Evolutionary conservation across 805 yeast genomes (phyloP), one percentile per base, ranked within the genome.

Genomic region (Yarrowia yakushimensis): DNA sequence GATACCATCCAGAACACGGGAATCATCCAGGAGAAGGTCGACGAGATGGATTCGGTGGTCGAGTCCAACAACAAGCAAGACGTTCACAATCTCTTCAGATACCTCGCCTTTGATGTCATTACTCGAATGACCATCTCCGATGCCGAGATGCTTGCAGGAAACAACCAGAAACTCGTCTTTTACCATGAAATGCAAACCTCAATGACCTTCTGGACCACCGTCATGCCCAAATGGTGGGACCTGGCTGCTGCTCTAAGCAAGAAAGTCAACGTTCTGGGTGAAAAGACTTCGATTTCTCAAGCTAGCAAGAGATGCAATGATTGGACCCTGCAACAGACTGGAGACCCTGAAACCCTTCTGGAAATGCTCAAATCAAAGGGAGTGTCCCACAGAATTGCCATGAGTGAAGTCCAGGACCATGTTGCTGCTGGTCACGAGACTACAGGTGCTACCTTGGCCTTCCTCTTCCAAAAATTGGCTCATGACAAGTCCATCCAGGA

Each of bases 381-480:
- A 1, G 62, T 74, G 7, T 63, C 63, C 1, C 72, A 70, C 30
- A 66, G 67, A 64, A 68, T 73, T 10, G 77, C 80, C 12, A 78
- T 78, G n/a, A 74, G 81, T 33, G 85, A 82, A 66, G 69, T 78
- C 27, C 78, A 81, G 46, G 92, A 86, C 68, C 89, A 86, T 69
- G 78, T 86, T 37, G 85, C 87, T 48, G 92, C 92, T 0, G 92
- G 92, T 3, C 91, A 87, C 69, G 87, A 86, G 69, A 86, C 92
- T 5, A 85, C 88, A 0, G 89, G 87, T 0, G 78, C 83, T 7
- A 83, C 85, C n/a, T 70, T 86, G 63, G 76, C 88, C 0, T 87
- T 81, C 69, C 72, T 83, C 60, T 48, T 48, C 55, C 55, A 48
- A 18, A 31, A 39, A 89, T 1, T 85, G 82, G 60, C 74, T 91